Percentiles rank a stretch among this genome's conserved stretches.
phyloP scores from a whole-genome alignment of 2,329 filamentous ascomycete genomes.

The Xylogone sp. region DNA sequence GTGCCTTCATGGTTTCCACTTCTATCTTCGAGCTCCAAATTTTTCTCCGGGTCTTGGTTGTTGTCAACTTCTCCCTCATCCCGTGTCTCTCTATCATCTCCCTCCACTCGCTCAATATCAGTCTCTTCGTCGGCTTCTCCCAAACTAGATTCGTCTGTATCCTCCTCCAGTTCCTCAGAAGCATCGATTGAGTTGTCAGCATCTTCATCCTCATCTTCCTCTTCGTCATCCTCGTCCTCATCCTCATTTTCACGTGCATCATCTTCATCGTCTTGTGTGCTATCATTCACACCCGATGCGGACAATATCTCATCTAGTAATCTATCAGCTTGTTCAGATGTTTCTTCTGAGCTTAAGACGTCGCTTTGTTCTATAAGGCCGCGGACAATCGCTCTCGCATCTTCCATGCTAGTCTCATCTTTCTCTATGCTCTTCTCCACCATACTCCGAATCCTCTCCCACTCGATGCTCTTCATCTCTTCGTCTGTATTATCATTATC shows the following conservation, averaged over 20 bases:
- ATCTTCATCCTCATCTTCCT: conserved; percentile 18
- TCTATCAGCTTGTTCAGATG: conserved; percentile 1
- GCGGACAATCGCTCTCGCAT: conserved; percentile 2
- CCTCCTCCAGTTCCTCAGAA: conserved; percentile 22
- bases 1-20: background rate
- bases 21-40: no score
- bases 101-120: conserved; percentile 19
- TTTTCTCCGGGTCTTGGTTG: no score
- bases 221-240: conserved; percentile 16
- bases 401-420: conserved; percentile 21
- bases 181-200: conserved; percentile 2
- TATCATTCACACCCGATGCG: conserved; percentile 4
- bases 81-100: background rate
- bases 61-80: conserved; percentile 2
- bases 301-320: conserved; percentile 1
- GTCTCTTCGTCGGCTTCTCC: conserved; percentile 21
- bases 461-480: conserved; percentile 22
- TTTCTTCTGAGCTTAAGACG: conserved; percentile 2
- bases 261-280: conserved; percentile 4
- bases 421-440: conserved; percentile 27
- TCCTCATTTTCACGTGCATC: conserved; percentile 4
- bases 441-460: conserved; percentile 25
- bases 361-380: background rate
- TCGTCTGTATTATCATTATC: conserved; percentile 31
- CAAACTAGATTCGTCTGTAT: conserved; percentile 13